These are phyloP conservation scores for Penicillium sp. DNA, from an alignment of 2,329 filamentous ascomycete species.

Conservation along the genomic window DNA sequence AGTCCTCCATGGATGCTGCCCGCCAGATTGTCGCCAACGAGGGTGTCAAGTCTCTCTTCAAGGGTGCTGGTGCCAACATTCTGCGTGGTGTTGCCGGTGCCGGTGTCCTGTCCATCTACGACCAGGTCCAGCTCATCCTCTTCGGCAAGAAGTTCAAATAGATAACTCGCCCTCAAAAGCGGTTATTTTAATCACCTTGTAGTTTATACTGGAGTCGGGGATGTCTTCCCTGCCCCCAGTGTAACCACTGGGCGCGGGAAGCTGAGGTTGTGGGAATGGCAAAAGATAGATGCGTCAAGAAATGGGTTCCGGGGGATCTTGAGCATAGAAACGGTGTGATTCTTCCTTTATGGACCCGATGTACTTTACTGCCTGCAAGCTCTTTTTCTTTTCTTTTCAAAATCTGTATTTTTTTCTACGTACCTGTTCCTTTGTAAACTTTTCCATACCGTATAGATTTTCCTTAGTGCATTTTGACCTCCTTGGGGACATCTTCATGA, in stretches of 20 bases:
- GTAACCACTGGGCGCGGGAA: conserved; percentile 29
- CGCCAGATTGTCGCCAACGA: conserved; percentile 95
- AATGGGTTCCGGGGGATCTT: conserved; percentile 39
- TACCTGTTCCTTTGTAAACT: neutral
- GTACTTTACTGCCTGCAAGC: conserved; percentile 52
- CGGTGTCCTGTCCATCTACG: conserved; percentile 99
- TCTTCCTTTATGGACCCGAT: conserved; percentile 47
- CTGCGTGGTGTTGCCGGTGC: conserved; percentile 99
- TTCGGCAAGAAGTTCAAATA: conserved; percentile 99
- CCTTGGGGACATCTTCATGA: too few relatives aligned
- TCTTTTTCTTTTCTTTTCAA: conserved; percentile 38
- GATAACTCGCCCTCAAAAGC: conserved; percentile 24
- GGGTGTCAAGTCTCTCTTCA: conserved; percentile 99
- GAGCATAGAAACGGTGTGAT: conserved; percentile 45
- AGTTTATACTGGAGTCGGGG: conserved; percentile 27
- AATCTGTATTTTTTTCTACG: conserved; percentile 25
- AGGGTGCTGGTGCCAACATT: conserved; percentile 99
- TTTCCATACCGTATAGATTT: neutral
- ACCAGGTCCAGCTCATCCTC: conserved; percentile 97
- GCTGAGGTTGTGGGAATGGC: conserved; percentile 33
- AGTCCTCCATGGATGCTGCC: conserved; percentile 90
- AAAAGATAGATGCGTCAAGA: conserved; percentile 49
- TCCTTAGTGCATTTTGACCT: too few relatives aligned
- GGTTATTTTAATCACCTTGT: conserved; percentile 16
- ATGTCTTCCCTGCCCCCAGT: conserved; percentile 24